Evolutionary conservation across 345 rosid species (phyloP), one percentile per base, ranked within the genome.

Genomic region (Rhizophora apiculata): DNA sequence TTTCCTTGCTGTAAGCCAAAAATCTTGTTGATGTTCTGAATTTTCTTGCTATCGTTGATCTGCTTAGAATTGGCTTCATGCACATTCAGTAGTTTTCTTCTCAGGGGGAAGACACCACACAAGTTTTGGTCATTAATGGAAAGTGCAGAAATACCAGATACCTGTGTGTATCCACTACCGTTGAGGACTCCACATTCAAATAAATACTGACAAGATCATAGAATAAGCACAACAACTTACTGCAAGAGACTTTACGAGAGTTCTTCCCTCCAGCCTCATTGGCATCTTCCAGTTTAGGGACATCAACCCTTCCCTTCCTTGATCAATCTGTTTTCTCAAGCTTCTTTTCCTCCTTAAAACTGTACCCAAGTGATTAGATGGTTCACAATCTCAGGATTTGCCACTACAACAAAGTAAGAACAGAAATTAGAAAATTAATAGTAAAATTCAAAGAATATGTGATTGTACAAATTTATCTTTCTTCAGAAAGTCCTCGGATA

Each of bases 61-160:
- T 95, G 97, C 64, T 81, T 88, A 68, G 84, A 71, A 75, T 82
- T 87, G 66, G 99, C 99, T 84, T 95, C 99, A 81, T 98, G 83
- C 48, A 95, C 99, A 63, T 95, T 95, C 61, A 95, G 85, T 68
- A 95, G 62, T 74, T 95, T 95, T 68, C 99, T 98, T 69, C 96
- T 85, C 76, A 95, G 76, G 0, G 99, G 99, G 78, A 92, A 95
- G 64, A 95, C 97, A 29, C 99, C 99, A 53, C 81, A 95, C 34
- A 65, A 68, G 60, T 89, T 83, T 43, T 89, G 87, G 43, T 91
- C 88, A 21, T 83, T 86, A 20, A 82, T 85, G 60, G 92, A 69
- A 51, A 85, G 61, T 36, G 64, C 80, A 46, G 76, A 70, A 34
- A 76, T 52, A 9, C 99, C 98, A 62, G 99, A 85, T 79, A 92